These are phyloP conservation scores for Megacollybia marginata DNA, from an alignment of 768 basidiomycete genomes.

Conservation along the genomic window DNA sequence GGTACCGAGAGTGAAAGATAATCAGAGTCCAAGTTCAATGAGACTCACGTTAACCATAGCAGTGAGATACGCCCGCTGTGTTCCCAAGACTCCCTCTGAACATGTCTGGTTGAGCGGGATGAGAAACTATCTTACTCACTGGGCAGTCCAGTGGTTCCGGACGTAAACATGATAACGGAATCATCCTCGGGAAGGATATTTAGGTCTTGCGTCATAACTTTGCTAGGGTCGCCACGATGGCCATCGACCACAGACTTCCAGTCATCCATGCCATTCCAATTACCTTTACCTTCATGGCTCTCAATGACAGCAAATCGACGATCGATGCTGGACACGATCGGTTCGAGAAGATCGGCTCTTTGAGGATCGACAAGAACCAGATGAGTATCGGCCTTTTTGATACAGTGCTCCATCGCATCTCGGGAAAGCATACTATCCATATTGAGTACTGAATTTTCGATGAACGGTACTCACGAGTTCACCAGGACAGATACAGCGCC, in stretches of 20 bases:
- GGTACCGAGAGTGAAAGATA: too few species aligned
- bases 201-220: constrained; percentile 23
- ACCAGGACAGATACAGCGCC: constrained; percentile 42
- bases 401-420: constrained; percentile 35
- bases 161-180: constrained; percentile 46
- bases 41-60: constrained; percentile 36
- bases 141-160: constrained; percentile 24
- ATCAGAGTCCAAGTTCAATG: too few species aligned
- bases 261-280: constrained; percentile 32
- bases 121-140: neutral
- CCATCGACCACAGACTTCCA: constrained; percentile 28
- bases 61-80: constrained; percentile 41
- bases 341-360: constrained; percentile 30
- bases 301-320: constrained; percentile 35
- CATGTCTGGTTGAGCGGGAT: constrained; percentile 5
- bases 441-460: too few species aligned
- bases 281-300: constrained; percentile 31
- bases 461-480: constrained; percentile 30
- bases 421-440: constrained; percentile 33
- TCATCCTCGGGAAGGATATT: constrained; percentile 37
- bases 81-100: constrained; percentile 43
- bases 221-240: constrained; percentile 16
- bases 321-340: constrained; percentile 19
- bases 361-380: constrained; percentile 40
- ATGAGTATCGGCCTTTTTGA: constrained; percentile 33